Evolutionary conservation across 2,329 filamentous ascomycete species (phyloP).

Genomic region (Aspergillus niger): DNA sequence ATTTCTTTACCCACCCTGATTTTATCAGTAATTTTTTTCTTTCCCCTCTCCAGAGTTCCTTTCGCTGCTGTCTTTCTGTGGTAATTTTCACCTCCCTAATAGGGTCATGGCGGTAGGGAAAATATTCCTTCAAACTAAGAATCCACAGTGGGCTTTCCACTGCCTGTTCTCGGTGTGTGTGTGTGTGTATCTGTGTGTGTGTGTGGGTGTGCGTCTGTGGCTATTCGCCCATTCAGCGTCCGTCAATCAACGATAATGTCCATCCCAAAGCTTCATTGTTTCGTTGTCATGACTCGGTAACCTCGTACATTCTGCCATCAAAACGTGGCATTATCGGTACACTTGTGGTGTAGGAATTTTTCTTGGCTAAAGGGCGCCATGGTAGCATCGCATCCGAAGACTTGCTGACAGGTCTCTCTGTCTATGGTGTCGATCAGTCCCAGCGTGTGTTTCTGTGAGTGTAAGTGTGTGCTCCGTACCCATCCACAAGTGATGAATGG

Average conservation of each 20-base stretch:
- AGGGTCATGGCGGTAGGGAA: slow-evolving; percentile 5
- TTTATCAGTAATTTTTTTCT: no score
- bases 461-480: neutral
- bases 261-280: slow-evolving; percentile 3
- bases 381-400: slow-evolving; percentile 14
- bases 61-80: neutral
- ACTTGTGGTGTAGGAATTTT: slow-evolving; percentile 14
- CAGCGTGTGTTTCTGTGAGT: neutral
- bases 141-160: slow-evolving; percentile 8
- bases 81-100: neutral
- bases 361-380: slow-evolving; percentile 6
- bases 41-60: neutral
- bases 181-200: slow-evolving; percentile 3
- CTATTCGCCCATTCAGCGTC: slow-evolving; percentile 2
- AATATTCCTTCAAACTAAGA: slow-evolving; percentile 5
- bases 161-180: slow-evolving; percentile 10
- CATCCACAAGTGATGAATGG: neutral
- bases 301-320: slow-evolving; percentile 13
- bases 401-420: slow-evolving; percentile 17
- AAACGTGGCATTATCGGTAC: slow-evolving; percentile 23
- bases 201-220: neutral
- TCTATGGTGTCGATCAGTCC: slow-evolving; percentile 10
- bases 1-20: no score
- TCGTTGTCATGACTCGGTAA: slow-evolving; percentile 5
- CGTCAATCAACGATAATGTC: slow-evolving; percentile 4